Evolutionary conservation across 495 filamentous ascomycete genomes (phyloP), one percentile per base, ranked within the genome.

Genomic region (Tuber indicum): DNA sequence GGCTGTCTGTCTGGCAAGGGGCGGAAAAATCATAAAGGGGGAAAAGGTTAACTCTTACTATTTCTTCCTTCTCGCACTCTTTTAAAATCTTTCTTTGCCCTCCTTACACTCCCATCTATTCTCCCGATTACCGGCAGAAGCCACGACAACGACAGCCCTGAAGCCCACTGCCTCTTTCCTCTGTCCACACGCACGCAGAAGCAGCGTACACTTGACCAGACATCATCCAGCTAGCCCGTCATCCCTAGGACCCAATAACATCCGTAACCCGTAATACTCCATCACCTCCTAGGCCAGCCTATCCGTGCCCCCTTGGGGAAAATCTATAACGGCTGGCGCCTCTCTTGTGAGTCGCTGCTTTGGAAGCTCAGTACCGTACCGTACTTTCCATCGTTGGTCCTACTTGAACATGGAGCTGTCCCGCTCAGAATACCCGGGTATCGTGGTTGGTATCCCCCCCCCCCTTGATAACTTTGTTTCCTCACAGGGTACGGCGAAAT

Each of bases 391-490:
- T 46, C n/a, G 73, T 46, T 43, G 75, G 70, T 44, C 43, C 4
- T 72, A 76, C 62, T 73, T 77, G 58, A 84, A 77, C 78, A 91
- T 93, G 89, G 94, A 94, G 81, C 89, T 97, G 81, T 92, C 93
- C 82, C 89, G 95, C 84, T 89, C 93, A 84, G 96, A 99, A 86
- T 99, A 99, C 86, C 95, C 96, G 83, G 92, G 92, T 43, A 90
- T 99, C 89, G 90, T 98, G 92, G 96, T 99, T 89, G 85, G 93
- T 82, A 36, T 71, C 69, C 72, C 75, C 76, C n/a, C n/a, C 81
- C 39, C 70, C 43, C 5, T 4, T 32, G 26, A 26, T 17, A 16
- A 16, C 58, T 41, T 41, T 62, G 58, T 62, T 32, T 62, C 32
- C 58, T 62, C 58, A 32, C 26, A 62, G 58, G 58, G 58, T 62